Percentiles rank a stretch among this genome's conserved stretches.
Conservation (phyloP, 2,329 filamentous ascomycete genomes). For the Thyridium curvatum region DNA sequence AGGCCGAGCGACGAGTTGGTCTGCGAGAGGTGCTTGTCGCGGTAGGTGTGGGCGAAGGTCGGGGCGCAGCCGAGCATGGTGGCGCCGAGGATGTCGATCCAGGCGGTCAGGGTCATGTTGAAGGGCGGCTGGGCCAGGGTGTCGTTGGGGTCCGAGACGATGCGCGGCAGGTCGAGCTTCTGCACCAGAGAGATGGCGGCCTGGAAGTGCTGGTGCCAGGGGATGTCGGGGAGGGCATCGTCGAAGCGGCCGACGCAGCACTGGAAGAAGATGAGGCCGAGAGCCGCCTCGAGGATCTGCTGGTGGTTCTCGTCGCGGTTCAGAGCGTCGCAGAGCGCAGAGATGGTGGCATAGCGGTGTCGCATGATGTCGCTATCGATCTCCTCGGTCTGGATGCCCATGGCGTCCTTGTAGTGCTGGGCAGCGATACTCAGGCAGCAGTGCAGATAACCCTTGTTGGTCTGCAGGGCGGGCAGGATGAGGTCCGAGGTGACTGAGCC, state of each 20-base stretch:
- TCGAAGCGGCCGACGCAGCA: constrained; percentile 83
- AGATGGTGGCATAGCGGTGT: constrained; percentile 83
- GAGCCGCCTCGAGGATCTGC: constrained; percentile 83
- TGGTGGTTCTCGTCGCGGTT: constrained; percentile 75
- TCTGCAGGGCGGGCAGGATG: constrained; percentile 80
- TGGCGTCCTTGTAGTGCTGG: constrained; percentile 81
- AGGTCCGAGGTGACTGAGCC: constrained; percentile 75
- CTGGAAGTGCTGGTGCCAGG: constrained; percentile 96
- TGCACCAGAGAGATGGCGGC: constrained; percentile 79
- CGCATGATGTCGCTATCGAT: constrained; percentile 88
- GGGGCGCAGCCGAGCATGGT: constrained; percentile 86
- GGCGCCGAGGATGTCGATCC: constrained; percentile 95
- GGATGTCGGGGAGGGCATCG: constrained; percentile 81
- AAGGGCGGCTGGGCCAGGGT: constrained; percentile 67
- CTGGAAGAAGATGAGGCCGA: constrained; percentile 95
- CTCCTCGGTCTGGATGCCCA: constrained; percentile 60
- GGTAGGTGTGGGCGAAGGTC: constrained; percentile 88
- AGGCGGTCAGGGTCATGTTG: constrained; percentile 89
- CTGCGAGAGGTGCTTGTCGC: constrained; percentile 78
- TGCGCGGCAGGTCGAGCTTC: constrained; percentile 71
- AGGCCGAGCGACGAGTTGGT: constrained; percentile 62
- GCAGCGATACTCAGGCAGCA: constrained; percentile 92
- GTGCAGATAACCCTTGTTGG: constrained; percentile 89
- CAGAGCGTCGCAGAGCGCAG: constrained; percentile 76
- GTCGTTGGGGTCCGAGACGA: constrained; percentile 56